Conservation (phyloP, 176 grass and related monocot genomes). For the Lolium perenne region DNA sequence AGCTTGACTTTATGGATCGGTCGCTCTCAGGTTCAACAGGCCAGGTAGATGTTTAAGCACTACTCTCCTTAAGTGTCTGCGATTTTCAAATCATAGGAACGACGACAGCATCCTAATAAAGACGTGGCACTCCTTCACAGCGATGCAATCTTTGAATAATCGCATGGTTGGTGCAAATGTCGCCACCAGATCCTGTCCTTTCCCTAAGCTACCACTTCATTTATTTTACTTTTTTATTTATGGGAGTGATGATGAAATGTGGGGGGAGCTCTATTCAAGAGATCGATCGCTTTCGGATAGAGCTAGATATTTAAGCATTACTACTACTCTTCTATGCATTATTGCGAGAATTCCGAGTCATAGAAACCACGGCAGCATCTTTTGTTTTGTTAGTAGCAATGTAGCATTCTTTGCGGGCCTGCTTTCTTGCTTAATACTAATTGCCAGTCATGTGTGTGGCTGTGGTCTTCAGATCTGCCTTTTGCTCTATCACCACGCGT, state of each 20-base stretch:
- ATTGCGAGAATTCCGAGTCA: conserved; percentile 9
- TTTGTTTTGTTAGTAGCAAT: conserved; percentile 22
- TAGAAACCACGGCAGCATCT: conserved; percentile 22
- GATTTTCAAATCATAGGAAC: conserved; percentile 29
- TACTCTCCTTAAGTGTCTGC: neutral
- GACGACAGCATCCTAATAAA: conserved; percentile 19
- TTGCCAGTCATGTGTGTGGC: neutral
- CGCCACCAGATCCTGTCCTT: conserved; percentile 28
- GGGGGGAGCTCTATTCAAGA: neutral
- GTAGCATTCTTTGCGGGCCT: neutral
- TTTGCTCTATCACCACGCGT: neutral
- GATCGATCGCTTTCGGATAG: conserved; percentile 39
- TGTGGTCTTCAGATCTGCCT: neutral
- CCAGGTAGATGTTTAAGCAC: conserved; percentile 35
- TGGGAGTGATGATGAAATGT: neutral
- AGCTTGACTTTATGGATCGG: neutral
- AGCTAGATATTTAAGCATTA: conserved; percentile 38
- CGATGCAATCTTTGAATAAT: conserved; percentile 41
- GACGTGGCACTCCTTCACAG: conserved; percentile 37
- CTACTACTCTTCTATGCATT: neutral
- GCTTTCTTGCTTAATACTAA: too few species aligned
- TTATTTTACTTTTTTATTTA: neutral
- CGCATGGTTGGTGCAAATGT: conserved; percentile 39
- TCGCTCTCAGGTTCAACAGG: conserved; percentile 26
- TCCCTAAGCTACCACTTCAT: neutral